phyloP scores from a whole-genome alignment of 176 grass and related monocot species.

The Alopecurus myosuroides region DNA sequence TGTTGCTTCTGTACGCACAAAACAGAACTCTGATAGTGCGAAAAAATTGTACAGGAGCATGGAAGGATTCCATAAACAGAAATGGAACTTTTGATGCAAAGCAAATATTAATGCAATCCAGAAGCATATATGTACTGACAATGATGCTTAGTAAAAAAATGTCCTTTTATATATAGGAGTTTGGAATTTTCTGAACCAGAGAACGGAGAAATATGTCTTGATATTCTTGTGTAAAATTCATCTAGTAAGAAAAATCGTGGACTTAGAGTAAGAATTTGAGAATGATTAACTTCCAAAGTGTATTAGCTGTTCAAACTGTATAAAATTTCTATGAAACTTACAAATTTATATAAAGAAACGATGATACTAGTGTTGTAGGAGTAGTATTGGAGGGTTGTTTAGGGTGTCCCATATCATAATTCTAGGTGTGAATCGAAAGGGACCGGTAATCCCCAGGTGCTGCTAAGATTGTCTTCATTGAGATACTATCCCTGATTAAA shows the following conservation, averaged over 20 bases:
- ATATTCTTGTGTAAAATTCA: neutral
- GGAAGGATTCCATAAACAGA: neutral
- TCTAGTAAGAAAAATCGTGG: neutral
- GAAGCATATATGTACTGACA: neutral
- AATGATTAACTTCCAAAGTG: neutral
- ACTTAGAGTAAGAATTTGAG: neutral
- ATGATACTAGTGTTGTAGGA: neutral
- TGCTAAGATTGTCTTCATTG: slow-evolving; percentile 17
- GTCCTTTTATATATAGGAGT: neutral
- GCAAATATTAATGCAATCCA: neutral
- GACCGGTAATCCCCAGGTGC: neutral
- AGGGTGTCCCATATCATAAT: neutral
- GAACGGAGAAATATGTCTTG: neutral
- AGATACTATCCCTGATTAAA: slow-evolving; percentile 5
- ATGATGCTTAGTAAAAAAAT: neutral
- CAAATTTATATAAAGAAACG: neutral
- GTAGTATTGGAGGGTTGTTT: neutral
- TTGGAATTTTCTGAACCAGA: neutral
- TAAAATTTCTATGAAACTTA: neutral
- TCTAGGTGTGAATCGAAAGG: slow-evolving; percentile 14
- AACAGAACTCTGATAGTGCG: neutral
- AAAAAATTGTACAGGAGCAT: neutral
- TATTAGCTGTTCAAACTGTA: neutral
- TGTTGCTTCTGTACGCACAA: neutral
- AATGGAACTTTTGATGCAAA: neutral